Base-by-base conservation (phyloP, 352 stramenopile species). In the Albugo laibachii region DNA sequence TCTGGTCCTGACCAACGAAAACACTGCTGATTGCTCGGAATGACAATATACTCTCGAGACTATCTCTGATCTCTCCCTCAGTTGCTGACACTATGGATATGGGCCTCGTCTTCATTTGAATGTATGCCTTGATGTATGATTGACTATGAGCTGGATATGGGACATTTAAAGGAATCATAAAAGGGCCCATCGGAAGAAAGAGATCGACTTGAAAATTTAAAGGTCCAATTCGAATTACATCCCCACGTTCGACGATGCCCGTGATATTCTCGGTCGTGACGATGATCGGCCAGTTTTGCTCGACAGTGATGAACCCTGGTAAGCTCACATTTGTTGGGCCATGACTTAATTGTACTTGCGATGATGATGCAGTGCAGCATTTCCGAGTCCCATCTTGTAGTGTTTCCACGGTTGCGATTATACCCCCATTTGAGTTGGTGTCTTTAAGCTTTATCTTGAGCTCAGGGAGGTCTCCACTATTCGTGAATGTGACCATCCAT, bases 401-500 rank as follows among this genome's bases (percentile, higher is more conserved):
- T 31, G 24, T 31, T 31, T 31, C 24, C 24, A 54, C 21, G 8
- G 38, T 47, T 39, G 43, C 24, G 3, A 47, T 45, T 12, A 41
- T 15, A 41, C 42, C 41, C 2, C 54, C 54, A 2, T 44, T 56
- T 35, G 52, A 61, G 16, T 13, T 41, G 16, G 65, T 40, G 5
- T 49, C 34, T 2, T 39, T 50, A 2, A 19, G 18, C 36, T 66
- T 44, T 11, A 63, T 49, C 0, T 20, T 41, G 18, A 73, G 46
- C 11, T 36, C 39, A 14, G 48, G 41, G 12, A 65, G 14, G 36
- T 61, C 42, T 4, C 60, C 63, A 12, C 48, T 52, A 41, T 58
- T 51, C 41, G 37, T 16, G 11, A 55, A 73, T 37, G 50, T 58
- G 13, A 73, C 54, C 15, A 41, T 24, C 45, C 53, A 73, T 14